phyloP scores from a whole-genome alignment of 2,329 filamentous ascomycete species.

The Colletotrichum sp. region DNA sequence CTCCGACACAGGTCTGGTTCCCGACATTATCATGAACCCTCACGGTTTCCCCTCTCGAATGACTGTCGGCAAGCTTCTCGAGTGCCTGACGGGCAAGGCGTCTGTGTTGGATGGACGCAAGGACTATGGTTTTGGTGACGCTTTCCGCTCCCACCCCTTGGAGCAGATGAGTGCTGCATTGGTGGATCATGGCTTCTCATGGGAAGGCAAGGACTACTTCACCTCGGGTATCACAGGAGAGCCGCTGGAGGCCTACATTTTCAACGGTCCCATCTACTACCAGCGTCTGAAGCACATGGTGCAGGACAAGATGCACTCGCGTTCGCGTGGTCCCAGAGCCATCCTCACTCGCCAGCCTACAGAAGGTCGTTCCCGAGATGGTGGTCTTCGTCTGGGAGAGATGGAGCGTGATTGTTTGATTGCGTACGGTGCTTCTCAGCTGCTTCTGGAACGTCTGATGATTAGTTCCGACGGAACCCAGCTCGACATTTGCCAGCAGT shows the following conservation, averaged over 20 bases:
- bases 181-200: constrained; percentile 88
- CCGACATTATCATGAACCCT: constrained; percentile 99
- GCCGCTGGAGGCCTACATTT: constrained; percentile 92
- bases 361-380: constrained; percentile 90
- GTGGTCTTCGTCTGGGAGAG: constrained; percentile 91
- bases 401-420: constrained; percentile 99
- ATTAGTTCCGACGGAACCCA: constrained; percentile 88
- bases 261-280: constrained; percentile 99
- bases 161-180: constrained; percentile 89
- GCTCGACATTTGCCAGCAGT: constrained; percentile 92
- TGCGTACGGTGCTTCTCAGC: constrained; percentile 92
- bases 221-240: constrained; percentile 96
- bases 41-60: constrained; percentile 99
- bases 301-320: constrained; percentile 99
- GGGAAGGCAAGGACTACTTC: constrained; percentile 96
- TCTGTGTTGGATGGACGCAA: constrained; percentile 84
- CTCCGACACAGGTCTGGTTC: constrained; percentile 86
- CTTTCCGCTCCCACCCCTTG: constrained; percentile 83
- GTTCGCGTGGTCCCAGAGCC: constrained; percentile 85
- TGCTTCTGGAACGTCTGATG: constrained; percentile 94
- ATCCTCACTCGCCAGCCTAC: constrained; percentile 95
- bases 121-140: constrained; percentile 82
- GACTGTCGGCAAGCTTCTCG: constrained; percentile 98
- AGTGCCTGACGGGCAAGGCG: constrained; percentile 93
- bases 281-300: constrained; percentile 99